A percentile compares a stretch with the other conserved stretches of the same genome.
These are phyloP conservation scores for Aureobasidium leucospermi DNA, from an alignment of 2,329 filamentous ascomycete species.

Conservation along the genomic window DNA sequence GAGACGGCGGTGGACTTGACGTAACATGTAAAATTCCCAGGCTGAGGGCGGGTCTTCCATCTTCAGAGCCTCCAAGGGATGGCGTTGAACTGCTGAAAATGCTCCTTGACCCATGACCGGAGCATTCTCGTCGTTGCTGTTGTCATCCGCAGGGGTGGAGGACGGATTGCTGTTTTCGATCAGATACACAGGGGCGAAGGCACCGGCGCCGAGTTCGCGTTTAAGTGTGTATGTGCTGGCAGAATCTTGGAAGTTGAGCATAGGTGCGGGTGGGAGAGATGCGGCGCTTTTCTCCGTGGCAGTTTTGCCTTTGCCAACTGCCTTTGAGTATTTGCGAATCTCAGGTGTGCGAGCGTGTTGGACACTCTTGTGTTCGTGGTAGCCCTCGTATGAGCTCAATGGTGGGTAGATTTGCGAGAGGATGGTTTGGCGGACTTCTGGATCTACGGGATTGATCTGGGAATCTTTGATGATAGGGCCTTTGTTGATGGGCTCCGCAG, in stretches of 20 bases:
- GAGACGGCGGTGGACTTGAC: constrained; percentile 69
- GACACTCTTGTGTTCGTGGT: constrained; percentile 62
- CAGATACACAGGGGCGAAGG: constrained; percentile 92
- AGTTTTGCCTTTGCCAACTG: constrained; percentile 49
- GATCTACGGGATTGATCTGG: constrained; percentile 85
- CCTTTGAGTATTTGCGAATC: constrained; percentile 75
- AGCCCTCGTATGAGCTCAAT: constrained; percentile 68
- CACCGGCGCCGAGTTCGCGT: constrained; percentile 82
- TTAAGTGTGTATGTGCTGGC: constrained; percentile 67
- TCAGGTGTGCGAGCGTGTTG: constrained; percentile 62
- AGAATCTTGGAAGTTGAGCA: constrained; percentile 60
- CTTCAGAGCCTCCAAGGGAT: constrained; percentile 75
- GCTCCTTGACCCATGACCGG: constrained; percentile 53
- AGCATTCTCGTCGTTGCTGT: constrained; percentile 40
- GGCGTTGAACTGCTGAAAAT: constrained; percentile 48
- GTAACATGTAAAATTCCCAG: constrained; percentile 97
- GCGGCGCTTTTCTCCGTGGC: constrained; percentile 53
- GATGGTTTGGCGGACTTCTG: constrained; percentile 65
- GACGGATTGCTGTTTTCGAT: constrained; percentile 54
- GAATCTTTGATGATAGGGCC: constrained; percentile 71
- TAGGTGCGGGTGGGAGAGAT: constrained; percentile 52
- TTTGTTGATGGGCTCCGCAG: constrained; percentile 35
- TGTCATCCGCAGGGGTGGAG: constrained; percentile 20
- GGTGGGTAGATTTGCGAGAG: constrained; percentile 66
- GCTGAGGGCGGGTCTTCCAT: constrained; percentile 82